phyloP scores from a whole-genome alignment of 371 early-diverging fungal genomes.

The Mortierella sp. region DNA sequence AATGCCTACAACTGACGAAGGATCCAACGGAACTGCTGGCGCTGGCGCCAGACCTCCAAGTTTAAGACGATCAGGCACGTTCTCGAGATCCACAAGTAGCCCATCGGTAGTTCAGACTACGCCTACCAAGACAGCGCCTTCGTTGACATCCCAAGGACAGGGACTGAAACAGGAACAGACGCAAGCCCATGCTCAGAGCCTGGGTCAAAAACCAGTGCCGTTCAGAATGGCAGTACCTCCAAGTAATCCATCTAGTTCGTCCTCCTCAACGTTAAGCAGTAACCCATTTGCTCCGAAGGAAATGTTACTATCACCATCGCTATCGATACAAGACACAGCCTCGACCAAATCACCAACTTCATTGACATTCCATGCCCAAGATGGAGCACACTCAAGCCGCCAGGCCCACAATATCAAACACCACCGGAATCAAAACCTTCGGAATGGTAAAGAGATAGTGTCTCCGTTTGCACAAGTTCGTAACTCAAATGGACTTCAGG shows the following conservation, averaged over 20 bases:
- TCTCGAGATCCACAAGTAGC: constrained; percentile 31
- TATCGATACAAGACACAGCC: background rate
- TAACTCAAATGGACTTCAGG: background rate
- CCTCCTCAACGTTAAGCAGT: background rate
- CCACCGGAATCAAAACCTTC: background rate
- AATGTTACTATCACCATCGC: background rate
- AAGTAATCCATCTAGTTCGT: background rate
- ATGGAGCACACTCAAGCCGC: background rate
- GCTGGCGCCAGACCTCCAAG: constrained; percentile 2
- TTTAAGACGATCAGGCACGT: constrained; percentile 20
- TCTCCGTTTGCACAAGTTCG: background rate
- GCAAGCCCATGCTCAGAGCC: background rate
- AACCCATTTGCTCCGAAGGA: constrained; percentile 16
- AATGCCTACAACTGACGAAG: background rate
- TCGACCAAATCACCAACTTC: background rate
- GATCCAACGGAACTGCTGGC: background rate
- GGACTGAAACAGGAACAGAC: constrained; percentile 3
- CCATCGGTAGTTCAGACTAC: constrained; percentile 40
- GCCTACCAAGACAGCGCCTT: constrained; percentile 17
- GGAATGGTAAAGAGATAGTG: background rate
- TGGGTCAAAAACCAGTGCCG: background rate
- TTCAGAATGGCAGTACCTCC: constrained; percentile 1
- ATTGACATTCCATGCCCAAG: background rate
- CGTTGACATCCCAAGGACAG: background rate
- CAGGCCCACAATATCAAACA: background rate